These are phyloP conservation scores for Umbelopsis isabellina DNA, from an alignment of 192 early-diverging fungal species.

Conservation along the genomic window DNA sequence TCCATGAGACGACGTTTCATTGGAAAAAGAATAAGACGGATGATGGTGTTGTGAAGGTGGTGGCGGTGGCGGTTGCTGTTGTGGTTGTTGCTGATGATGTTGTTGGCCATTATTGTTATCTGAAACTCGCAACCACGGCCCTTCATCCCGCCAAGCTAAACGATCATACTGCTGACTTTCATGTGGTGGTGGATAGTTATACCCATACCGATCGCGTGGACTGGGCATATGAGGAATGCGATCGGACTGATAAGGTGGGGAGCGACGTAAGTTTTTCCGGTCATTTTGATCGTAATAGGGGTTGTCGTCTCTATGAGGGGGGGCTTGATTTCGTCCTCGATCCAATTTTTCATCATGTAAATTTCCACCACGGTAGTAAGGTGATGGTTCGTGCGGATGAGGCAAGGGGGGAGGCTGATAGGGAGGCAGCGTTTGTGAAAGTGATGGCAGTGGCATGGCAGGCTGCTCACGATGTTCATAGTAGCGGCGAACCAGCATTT, in stretches of 20 bases:
- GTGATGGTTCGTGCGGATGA: neutral
- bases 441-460: neutral
- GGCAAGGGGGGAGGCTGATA: neutral
- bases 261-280: too few relatives aligned
- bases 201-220: neutral
- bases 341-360: conserved; percentile 5
- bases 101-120: neutral
- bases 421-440: neutral
- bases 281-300: neutral
- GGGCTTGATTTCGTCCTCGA: neutral
- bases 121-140: neutral
- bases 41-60: neutral
- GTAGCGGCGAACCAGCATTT: conserved; percentile 12
- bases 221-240: neutral
- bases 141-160: conserved; percentile 10
- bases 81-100: too few relatives aligned
- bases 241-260: neutral
- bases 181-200: neutral
- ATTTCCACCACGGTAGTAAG: neutral
- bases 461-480: conserved; percentile 14
- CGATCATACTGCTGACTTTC: conserved; percentile 1
- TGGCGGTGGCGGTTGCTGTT: too few relatives aligned
- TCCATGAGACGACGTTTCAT: neutral
- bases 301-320: neutral
- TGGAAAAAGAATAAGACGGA: neutral